Evolutionary conservation across 2,329 filamentous ascomycete species (phyloP).

Genomic region (Talaromyces sp.): DNA sequence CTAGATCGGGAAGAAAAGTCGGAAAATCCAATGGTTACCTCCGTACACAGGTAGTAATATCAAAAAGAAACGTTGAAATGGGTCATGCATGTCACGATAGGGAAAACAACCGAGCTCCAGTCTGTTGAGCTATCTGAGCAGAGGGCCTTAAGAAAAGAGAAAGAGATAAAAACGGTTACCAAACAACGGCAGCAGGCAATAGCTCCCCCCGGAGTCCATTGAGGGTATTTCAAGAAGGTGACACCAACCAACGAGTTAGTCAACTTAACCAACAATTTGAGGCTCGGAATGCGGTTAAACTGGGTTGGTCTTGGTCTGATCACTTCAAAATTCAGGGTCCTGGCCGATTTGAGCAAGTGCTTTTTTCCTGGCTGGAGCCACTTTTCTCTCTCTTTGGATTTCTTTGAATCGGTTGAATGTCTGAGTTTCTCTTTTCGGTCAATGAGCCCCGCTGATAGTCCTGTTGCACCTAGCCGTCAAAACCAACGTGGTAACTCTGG

Average conservation of each 20-base stretch:
- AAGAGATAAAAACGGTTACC: not conserved
- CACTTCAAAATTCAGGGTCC: not conserved
- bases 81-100: not conserved
- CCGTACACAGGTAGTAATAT: not conserved
- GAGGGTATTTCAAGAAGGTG: not conserved
- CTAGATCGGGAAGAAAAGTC: not conserved
- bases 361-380: not conserved
- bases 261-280: conserved; percentile 1
- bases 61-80: not conserved
- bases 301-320: not conserved
- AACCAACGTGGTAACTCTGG: not conserved
- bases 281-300: not conserved
- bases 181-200: not conserved
- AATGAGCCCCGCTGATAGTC: not conserved
- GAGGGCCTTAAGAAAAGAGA: not conserved
- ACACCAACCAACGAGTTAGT: conserved; percentile 1
- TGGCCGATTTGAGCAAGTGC: not conserved
- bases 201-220: not conserved
- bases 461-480: not conserved
- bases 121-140: not conserved
- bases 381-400: no score
- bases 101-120: not conserved
- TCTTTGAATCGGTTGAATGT: not conserved
- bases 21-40: not conserved
- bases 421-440: not conserved